Conservation (phyloP, 1,284 basidiomycete genomes). For the Cryptococcus sp. region DNA sequence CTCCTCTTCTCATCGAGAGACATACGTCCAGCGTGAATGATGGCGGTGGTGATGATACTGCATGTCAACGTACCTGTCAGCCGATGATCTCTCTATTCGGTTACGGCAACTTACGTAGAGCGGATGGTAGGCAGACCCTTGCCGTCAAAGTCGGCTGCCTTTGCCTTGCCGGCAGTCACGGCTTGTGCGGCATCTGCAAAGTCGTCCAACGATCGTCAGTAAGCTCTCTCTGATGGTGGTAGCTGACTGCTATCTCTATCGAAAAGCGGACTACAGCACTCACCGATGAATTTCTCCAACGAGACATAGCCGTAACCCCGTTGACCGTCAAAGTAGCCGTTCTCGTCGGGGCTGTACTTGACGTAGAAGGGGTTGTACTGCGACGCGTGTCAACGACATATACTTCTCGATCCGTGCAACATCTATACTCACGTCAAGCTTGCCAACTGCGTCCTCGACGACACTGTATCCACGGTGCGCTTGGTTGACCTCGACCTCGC, state of each 20-base stretch:
- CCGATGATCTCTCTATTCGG: background rate
- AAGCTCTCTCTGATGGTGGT: background rate
- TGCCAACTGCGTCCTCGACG: slow-evolving; percentile 73
- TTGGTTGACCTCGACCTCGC: slow-evolving; percentile 88
- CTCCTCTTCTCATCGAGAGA: slow-evolving; percentile 82
- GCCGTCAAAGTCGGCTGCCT: slow-evolving; percentile 69
- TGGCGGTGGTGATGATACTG: slow-evolving; percentile 87
- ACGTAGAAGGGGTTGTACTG: slow-evolving; percentile 89
- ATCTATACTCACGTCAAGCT: slow-evolving; percentile 51
- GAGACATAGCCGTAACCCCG: slow-evolving; percentile 86
- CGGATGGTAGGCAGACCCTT: slow-evolving; percentile 83
- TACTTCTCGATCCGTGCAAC: background rate
- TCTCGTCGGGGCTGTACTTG: slow-evolving; percentile 89
- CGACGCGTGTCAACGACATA: background rate
- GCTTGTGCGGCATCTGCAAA: slow-evolving; percentile 42
- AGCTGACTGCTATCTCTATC: background rate
- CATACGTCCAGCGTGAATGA: slow-evolving; percentile 84
- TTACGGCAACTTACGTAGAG: slow-evolving; percentile 40
- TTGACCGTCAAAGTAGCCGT: slow-evolving; percentile 89
- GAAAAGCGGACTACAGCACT: background rate
- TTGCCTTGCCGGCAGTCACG: slow-evolving; percentile 70
- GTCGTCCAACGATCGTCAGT: background rate
- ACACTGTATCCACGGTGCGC: slow-evolving; percentile 89
- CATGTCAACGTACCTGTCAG: background rate
- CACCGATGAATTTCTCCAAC: slow-evolving; percentile 82